phyloP scores from a whole-genome alignment of 2,329 filamentous ascomycete species.

The Aureobasidium subglaciale region DNA sequence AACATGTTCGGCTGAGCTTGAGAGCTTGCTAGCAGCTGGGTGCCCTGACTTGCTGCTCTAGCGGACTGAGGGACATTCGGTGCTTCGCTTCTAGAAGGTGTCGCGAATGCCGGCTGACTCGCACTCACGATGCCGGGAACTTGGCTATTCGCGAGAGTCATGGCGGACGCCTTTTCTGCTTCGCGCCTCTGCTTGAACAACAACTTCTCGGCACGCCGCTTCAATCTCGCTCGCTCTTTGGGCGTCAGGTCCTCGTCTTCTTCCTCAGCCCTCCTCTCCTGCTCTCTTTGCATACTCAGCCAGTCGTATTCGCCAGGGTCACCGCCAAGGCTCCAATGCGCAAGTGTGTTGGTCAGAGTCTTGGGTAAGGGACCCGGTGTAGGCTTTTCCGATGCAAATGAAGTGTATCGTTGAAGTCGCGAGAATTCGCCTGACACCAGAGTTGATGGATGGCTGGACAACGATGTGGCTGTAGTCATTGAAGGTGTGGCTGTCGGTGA shows the following conservation, averaged over 20 bases:
- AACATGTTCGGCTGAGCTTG: constrained; percentile 14
- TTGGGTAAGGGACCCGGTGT: constrained; percentile 24
- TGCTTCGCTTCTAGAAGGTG: constrained; percentile 13
- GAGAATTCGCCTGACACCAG: constrained; percentile 23
- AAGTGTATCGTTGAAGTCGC: constrained; percentile 33
- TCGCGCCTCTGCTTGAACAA: constrained; percentile 36
- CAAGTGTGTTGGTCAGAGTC: constrained; percentile 31
- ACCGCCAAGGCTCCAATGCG: constrained; percentile 35
- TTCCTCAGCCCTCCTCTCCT: constrained; percentile 25
- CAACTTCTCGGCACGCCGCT: constrained; percentile 34
- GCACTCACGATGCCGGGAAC: constrained; percentile 25
- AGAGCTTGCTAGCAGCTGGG: constrained; percentile 11
- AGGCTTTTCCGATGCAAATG: constrained; percentile 24
- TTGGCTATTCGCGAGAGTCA: constrained; percentile 25
- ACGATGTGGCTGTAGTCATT: constrained; percentile 21
- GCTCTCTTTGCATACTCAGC: constrained; percentile 25
- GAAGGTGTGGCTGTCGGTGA: constrained; percentile 28
- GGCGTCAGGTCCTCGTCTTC: constrained; percentile 31
- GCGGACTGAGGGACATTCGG: not conserved
- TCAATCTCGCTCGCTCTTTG: constrained; percentile 30
- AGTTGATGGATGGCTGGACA: constrained; percentile 20
- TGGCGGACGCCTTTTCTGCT: constrained; percentile 22
- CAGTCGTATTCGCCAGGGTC: constrained; percentile 37
- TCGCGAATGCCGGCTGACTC: constrained; percentile 20
- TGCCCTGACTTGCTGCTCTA: constrained; percentile 14